Base-by-base conservation (phyloP, 2,329 filamentous ascomycete species). In the Colletotrichum falcatum region DNA sequence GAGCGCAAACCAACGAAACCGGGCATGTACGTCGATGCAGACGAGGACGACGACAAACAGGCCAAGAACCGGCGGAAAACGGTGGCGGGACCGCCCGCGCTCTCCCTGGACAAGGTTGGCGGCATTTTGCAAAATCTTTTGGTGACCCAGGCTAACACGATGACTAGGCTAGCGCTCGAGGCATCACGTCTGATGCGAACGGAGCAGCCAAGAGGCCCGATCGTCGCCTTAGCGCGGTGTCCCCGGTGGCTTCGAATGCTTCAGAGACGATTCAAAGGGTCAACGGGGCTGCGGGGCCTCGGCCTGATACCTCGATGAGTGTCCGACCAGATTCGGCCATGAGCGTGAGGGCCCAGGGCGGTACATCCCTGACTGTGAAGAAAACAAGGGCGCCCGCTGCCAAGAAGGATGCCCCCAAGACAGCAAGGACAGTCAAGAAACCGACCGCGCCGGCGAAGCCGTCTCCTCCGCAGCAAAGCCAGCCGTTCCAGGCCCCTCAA, bases 1-100 rank as follows among this genome's bases (percentile, higher is more conserved):
- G 90, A 91, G 66, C 89, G 94, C 71, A 94, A 91, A 77, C 82
- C 83, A 16, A 79, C 85, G 9, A 90, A 85, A 63, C 82, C 87
- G 5, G 81, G 84, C n/a, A 84, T 86, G 12, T 82, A 85, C n/a
- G 84, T 86, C 2, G 85, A 87, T 16, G 86, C 87, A 60, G 85
- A 85, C 46, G 83, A 85, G 26, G 75, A 81, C 6, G 81, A 83
- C 37, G 81, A 79, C 62, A 78, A 73, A 75, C 78, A 66, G 11
- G 54, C 74, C 11, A 83, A 82, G 73, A 83, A 82, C 73, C 86
- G 91, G 39, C 84, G 92, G 64, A 91, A 84, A 72, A 94, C 91
- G 0, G 87, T 91, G 54, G 87, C 85, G 35, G 86, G 86, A 35
- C 78, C 86, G 1, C 79, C 82, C n/a, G 81, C 84, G 44, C 75